These are phyloP conservation scores for Lenwebbia sp. DNA, from an alignment of 345 rosid species.

Conservation along the genomic window DNA sequence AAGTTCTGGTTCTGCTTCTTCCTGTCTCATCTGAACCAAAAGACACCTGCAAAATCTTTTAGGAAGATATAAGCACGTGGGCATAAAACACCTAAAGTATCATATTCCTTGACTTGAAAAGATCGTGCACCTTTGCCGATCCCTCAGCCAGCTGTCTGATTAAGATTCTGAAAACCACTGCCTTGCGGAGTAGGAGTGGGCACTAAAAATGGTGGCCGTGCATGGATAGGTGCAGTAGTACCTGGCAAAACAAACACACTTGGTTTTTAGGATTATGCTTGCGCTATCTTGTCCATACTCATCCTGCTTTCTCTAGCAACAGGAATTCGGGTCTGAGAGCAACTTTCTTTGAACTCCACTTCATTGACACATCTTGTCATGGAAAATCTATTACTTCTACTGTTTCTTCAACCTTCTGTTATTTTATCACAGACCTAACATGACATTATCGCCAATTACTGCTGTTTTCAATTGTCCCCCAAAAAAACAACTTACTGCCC, in stretches of 20 bases:
- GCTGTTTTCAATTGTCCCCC: neutral
- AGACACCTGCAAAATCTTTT: conserved; percentile 24
- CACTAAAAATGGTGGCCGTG: conserved; percentile 49
- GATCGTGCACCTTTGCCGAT: conserved; percentile 31
- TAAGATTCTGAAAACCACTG: conserved; percentile 35
- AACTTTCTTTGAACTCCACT: neutral
- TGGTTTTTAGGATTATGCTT: neutral
- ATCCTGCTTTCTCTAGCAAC: neutral
- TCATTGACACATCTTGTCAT: neutral
- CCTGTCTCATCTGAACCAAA: conserved; percentile 62
- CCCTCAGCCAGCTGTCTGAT: conserved; percentile 67
- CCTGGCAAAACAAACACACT: conserved; percentile 16
- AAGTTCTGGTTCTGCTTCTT: conserved; percentile 61
- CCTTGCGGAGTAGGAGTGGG: conserved; percentile 66
- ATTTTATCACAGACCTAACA: neutral
- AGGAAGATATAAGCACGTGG: neutral
- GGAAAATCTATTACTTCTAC: neutral
- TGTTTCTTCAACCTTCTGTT: neutral
- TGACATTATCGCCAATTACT: neutral
- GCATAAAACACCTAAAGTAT: neutral
- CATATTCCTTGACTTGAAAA: neutral
- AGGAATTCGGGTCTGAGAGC: neutral
- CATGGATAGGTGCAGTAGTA: conserved; percentile 34
- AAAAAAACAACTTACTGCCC: neutral
- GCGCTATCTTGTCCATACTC: neutral